Evolutionary conservation across 345 rosid species (phyloP).

Genomic region (Eutrema heterophyllum): DNA sequence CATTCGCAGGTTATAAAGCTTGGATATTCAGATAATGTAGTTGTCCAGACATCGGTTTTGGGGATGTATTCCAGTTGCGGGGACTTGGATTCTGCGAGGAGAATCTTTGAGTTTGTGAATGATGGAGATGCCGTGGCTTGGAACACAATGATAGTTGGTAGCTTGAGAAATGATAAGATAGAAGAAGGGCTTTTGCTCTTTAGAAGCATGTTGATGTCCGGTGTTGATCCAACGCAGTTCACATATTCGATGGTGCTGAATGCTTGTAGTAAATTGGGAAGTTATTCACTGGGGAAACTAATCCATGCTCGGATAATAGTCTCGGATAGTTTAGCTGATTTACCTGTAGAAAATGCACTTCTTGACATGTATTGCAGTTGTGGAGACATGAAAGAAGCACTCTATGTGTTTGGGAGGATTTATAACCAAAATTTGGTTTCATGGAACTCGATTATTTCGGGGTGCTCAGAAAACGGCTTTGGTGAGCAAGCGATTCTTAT

Average conservation of each 20-base stretch:
- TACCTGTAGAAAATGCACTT: conserved; percentile 69
- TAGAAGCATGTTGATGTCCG: conserved; percentile 46
- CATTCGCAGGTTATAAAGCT: conserved; percentile 50
- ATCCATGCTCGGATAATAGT: conserved; percentile 52
- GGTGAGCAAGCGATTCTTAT: conserved; percentile 50
- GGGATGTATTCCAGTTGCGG: conserved; percentile 68
- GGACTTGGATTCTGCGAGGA: conserved; percentile 54
- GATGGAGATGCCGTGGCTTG: conserved; percentile 66
- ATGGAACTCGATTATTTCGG: conserved; percentile 79
- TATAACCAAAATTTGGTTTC: conserved; percentile 55
- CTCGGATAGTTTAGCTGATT: conserved; percentile 50
- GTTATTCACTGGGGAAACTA: conserved; percentile 40
- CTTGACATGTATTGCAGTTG: conserved; percentile 82
- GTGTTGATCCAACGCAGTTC: conserved; percentile 52
- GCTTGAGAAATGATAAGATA: conserved; percentile 55
- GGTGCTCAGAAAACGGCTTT: conserved; percentile 58
- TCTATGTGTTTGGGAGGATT: conserved; percentile 42
- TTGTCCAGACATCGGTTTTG: conserved; percentile 70
- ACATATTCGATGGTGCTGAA: conserved; percentile 68
- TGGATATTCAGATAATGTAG: conserved; percentile 43
- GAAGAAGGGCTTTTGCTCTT: conserved; percentile 44
- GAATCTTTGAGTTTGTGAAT: conserved; percentile 40
- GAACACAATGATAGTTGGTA: conserved; percentile 71
- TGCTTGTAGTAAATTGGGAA: conserved; percentile 55
- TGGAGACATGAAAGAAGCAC: conserved; percentile 42